Conservation (phyloP, 108 stramenopile genomes). For the Nitzschia inconspicua region DNA sequence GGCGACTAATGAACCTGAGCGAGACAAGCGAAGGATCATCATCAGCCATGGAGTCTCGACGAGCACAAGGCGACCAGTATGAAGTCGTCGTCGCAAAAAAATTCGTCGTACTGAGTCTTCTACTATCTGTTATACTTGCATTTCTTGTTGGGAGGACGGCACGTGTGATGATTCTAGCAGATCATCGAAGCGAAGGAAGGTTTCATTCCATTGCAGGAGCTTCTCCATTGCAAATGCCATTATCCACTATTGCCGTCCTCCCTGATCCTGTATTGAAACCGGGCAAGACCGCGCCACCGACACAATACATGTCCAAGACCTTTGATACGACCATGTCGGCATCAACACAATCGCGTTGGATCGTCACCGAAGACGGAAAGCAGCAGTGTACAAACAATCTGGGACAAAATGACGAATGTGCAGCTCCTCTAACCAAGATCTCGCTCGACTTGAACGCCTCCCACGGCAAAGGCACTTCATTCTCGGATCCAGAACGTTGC, state of each 20-base stretch:
- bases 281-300: slow-evolving; percentile 52
- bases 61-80: too few relatives aligned
- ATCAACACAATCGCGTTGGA: slow-evolving; percentile 18
- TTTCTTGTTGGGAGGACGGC: slow-evolving; percentile 51
- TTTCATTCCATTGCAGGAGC: too few relatives aligned
- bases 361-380: slow-evolving; percentile 23
- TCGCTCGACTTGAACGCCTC: not conserved
- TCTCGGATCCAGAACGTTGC: too few relatives aligned
- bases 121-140: slow-evolving; percentile 31
- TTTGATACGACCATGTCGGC: slow-evolving; percentile 34
- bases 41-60: too few relatives aligned
- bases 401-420: slow-evolving; percentile 6
- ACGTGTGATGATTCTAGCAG: slow-evolving; percentile 29
- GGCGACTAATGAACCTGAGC: too few relatives aligned
- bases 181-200: not conserved
- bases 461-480: too few relatives aligned
- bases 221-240: too few relatives aligned
- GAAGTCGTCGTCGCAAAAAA: slow-evolving; percentile 22
- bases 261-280: slow-evolving; percentile 31
- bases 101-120: slow-evolving; percentile 40
- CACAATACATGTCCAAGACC: slow-evolving; percentile 58
- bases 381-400: slow-evolving; percentile 14
- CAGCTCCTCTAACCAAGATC: not conserved
- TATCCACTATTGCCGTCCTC: slow-evolving; percentile 5
- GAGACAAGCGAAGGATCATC: not conserved